phyloP scores from a whole-genome alignment of 495 filamentous ascomycete genomes.

The Podospora bellae-mahoneyi region DNA sequence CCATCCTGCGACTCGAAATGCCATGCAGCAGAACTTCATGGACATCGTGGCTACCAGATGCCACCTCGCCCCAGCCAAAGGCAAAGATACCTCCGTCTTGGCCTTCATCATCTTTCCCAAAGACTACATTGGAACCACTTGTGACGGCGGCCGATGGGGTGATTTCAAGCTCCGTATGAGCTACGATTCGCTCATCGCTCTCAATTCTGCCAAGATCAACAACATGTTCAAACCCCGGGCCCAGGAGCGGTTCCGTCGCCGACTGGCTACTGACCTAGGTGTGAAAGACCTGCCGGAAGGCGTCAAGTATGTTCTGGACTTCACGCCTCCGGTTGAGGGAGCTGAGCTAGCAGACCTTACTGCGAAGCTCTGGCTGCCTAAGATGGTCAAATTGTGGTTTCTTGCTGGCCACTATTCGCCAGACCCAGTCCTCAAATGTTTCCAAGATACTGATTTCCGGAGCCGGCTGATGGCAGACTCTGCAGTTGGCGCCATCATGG shows the following conservation, averaged over 20 bases:
- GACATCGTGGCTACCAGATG: slow-evolving; percentile 18
- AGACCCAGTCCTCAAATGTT: slow-evolving; percentile 24
- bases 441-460: background rate
- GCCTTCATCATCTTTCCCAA: slow-evolving; percentile 51
- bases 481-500: slow-evolving; percentile 26
- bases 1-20: slow-evolving; percentile 10
- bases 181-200: slow-evolving; percentile 45
- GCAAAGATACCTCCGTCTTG: slow-evolving; percentile 48
- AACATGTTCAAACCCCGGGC: slow-evolving; percentile 44
- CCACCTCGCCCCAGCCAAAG: slow-evolving; percentile 21
- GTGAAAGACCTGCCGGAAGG: slow-evolving; percentile 37
- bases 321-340: slow-evolving; percentile 57
- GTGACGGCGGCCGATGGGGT: slow-evolving; percentile 26
- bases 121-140: slow-evolving; percentile 24
- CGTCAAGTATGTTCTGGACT: slow-evolving; percentile 58
- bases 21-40: slow-evolving; percentile 24
- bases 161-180: slow-evolving; percentile 40
- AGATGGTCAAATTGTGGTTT: slow-evolving; percentile 49
- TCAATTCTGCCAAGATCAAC: slow-evolving; percentile 49
- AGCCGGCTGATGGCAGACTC: slow-evolving; percentile 26
- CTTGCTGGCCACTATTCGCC: slow-evolving; percentile 41
- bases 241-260: slow-evolving; percentile 33
- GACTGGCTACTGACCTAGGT: slow-evolving; percentile 17
- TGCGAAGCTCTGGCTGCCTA: slow-evolving; percentile 56
- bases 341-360: slow-evolving; percentile 57